These are phyloP conservation scores for Rhodamnia rubescens DNA, from an alignment of 345 rosid genomes.

Conservation along the genomic window DNA sequence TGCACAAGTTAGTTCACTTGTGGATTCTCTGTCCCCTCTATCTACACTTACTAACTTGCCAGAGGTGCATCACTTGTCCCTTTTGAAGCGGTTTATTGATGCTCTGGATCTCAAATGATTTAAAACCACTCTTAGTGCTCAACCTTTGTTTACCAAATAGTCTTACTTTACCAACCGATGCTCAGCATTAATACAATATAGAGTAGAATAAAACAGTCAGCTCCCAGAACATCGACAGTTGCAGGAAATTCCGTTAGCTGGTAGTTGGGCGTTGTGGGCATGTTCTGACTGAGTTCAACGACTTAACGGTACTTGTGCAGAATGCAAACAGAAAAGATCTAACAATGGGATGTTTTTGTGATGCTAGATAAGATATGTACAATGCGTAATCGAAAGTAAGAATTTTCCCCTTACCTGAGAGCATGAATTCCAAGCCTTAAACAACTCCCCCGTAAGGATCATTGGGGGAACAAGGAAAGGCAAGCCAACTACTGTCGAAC, in stretches of 20 bases:
- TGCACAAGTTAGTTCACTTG: too few species aligned
- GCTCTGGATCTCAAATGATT: background rate
- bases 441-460: conserved; percentile 91
- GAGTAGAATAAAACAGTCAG: background rate
- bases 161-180: background rate
- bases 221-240: conserved; percentile 1
- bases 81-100: background rate
- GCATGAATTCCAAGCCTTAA: conserved; percentile 90
- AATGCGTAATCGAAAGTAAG: background rate
- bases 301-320: background rate
- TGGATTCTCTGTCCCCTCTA: background rate
- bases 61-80: background rate
- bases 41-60: background rate
- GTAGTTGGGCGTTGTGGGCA: background rate
- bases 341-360: background rate
- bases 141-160: conserved; percentile 1
- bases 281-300: background rate
- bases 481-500: conserved; percentile 87
- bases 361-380: background rate
- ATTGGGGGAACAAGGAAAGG: conserved; percentile 89
- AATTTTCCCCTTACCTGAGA: conserved; percentile 41
- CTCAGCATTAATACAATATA: background rate
- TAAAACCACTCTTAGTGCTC: background rate
- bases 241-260: background rate
- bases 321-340: background rate